Percentiles rank a stretch among this genome's conserved stretches.
Conservation (phyloP, 768 basidiomycete species). For the Psilocybe subaeruginosa region DNA sequence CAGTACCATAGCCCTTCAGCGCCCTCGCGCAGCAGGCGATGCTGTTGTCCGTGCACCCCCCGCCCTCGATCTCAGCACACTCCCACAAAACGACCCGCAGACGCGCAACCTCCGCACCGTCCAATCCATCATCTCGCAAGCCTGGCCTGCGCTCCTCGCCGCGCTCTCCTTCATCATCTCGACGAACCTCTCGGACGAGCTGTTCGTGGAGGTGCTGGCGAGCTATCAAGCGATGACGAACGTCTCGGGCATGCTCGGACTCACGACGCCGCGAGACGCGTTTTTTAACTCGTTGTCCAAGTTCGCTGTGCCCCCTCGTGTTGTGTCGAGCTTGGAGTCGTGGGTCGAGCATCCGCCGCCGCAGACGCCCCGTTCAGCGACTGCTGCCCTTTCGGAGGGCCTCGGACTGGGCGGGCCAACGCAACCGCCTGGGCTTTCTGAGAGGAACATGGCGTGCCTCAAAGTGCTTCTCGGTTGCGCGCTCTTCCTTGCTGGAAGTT, state of each 20-base stretch:
- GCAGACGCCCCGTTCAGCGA: conserved; percentile 62
- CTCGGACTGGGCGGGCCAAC: conserved; percentile 59
- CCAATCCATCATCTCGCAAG: conserved; percentile 78
- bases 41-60: conserved; percentile 72
- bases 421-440: conserved; percentile 76
- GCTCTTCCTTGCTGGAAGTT: conserved; percentile 79
- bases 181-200: conserved; percentile 89
- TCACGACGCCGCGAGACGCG: conserved; percentile 88
- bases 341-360: conserved; percentile 43
- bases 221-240: conserved; percentile 86
- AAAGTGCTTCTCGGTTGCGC: conserved; percentile 80
- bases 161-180: conserved; percentile 87
- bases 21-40: conserved; percentile 63
- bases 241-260: conserved; percentile 86
- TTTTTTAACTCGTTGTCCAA: conserved; percentile 91
- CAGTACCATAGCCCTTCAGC: conserved; percentile 67
- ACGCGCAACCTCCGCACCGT: conserved; percentile 65
- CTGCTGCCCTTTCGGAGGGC: conserved; percentile 64
- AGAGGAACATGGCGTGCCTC: conserved; percentile 89
- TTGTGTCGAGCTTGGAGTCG: conserved; percentile 81
- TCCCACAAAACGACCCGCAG: conserved; percentile 51
- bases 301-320: conserved; percentile 87
- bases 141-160: conserved; percentile 93
- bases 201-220: conserved; percentile 85
- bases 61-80: conserved; percentile 62